Base-by-base conservation (phyloP, 495 filamentous ascomycete species). In the Xanthoparmelia taractica region DNA sequence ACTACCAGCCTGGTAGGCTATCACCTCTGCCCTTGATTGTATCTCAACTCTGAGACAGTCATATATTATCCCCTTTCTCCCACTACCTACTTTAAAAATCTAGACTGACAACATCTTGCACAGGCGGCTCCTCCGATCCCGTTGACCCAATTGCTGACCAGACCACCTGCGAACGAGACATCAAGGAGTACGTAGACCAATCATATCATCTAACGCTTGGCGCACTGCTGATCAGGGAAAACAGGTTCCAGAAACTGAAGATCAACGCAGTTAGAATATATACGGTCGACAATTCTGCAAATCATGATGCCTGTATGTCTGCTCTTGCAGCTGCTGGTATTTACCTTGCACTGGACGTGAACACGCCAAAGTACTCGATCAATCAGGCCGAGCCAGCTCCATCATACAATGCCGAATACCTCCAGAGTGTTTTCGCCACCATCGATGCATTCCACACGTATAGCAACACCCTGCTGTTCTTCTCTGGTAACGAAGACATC, bases 401-500 rank as follows among this genome's bases (percentile, higher is more conserved):
- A 5, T 96, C 93, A 12, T 98, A 98, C 85, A 98, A 97, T 74
- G 82, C 85, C 59, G 84, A 84, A 58, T 98, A 98, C 70, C 83
- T 97, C 34, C 92, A 97, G 77, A 92, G 87, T 75, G 77, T 96
- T 70, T 97, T 97, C 72, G 88, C 93, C 18, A 97, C 93, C 64
- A 84, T 97, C 65, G 92, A 97, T 72, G 86, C 81, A 60, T 96
- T 97, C 70, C 79, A 82, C 68, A 86, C 88, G 69, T 97, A 96
- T 76, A 76, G 80, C 78, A 97, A 97, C 79, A 92, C 88, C 17
- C 79, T 96, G 55, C 88, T 90, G 57, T 97, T 97, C 85, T 96
- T 96, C 81, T 95, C 92, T 23, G 93, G 90, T 45, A 97, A 97
- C 73, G 93, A 97, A 77, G 92, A 96, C 66, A 91, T 96, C 80